Evolutionary conservation across 2,329 filamentous ascomycete genomes (phyloP).

Genomic region (Aspergillus alliaceus): DNA sequence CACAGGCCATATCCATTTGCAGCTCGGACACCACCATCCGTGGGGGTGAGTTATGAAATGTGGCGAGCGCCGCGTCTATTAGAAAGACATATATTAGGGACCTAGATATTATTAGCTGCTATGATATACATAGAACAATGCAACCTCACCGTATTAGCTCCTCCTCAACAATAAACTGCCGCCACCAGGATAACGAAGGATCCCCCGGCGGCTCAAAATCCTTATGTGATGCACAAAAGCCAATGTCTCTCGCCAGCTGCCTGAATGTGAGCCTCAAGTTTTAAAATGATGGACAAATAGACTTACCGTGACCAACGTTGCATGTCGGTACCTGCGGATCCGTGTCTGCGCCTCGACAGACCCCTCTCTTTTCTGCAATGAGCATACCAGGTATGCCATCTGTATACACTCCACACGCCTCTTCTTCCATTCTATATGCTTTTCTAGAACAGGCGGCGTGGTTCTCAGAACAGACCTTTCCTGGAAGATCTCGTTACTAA

Average conservation of each 20-base stretch:
- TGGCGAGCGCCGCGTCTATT: constrained; percentile 28
- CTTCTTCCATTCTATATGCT: constrained; percentile 8
- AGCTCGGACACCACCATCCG: constrained; percentile 27
- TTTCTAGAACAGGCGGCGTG: neutral
- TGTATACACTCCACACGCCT: constrained; percentile 20
- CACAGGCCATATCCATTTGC: constrained; percentile 25
- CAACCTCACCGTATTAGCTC: constrained; percentile 24
- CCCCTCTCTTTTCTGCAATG: constrained; percentile 27
- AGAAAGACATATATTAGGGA: constrained; percentile 28
- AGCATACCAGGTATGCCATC: constrained; percentile 25
- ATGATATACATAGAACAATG: neutral
- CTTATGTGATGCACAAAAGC: constrained; percentile 17
- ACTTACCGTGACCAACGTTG: constrained; percentile 24
- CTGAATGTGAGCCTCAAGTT: neutral
- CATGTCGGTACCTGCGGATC: constrained; percentile 21
- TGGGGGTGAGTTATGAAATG: constrained; percentile 30
- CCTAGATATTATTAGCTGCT: constrained; percentile 10
- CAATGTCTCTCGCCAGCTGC: constrained; percentile 18
- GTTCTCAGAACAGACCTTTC: neutral
- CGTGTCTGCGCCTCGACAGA: constrained; percentile 19
- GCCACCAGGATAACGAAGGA: constrained; percentile 19
- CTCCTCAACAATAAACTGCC: constrained; percentile 22
- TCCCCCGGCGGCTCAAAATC: constrained; percentile 2
- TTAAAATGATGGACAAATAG: neutral
- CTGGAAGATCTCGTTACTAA: constrained; percentile 14